Conservation (phyloP, 73 alveolate genomes). For the Stentor roeselii region DNA sequence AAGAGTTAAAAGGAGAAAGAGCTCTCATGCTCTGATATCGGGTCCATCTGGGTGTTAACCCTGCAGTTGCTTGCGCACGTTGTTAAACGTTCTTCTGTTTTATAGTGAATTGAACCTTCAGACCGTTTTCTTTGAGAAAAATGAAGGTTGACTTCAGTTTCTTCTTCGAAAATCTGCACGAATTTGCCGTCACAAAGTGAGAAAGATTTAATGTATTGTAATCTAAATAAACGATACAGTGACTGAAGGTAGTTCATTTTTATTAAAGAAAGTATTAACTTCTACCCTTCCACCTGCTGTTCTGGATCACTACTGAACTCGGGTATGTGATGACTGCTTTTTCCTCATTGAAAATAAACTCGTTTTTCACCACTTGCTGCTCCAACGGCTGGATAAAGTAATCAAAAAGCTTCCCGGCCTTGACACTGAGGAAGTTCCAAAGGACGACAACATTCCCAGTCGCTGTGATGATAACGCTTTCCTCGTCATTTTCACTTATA, state of each 20-base stretch:
- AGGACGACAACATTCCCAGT: constrained; percentile 27
- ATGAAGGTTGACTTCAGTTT: too few relatives aligned
- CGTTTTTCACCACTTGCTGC: background rate
- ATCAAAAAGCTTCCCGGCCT: background rate
- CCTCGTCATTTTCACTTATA: background rate
- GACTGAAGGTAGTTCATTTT: too few relatives aligned
- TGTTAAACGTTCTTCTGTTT: background rate
- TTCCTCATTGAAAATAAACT: background rate
- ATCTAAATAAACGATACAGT: too few relatives aligned
- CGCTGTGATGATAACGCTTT: constrained; percentile 11
- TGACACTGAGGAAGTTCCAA: constrained; percentile 24
- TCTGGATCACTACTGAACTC: background rate
- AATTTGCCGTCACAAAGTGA: too few relatives aligned
- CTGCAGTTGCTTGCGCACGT: background rate
- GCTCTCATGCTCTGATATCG: background rate
- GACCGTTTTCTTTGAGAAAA: background rate
- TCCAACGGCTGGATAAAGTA: background rate
- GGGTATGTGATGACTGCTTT: background rate
- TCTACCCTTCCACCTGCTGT: background rate
- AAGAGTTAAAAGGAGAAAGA: too few relatives aligned
- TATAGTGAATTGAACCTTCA: background rate
- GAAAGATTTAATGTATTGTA: too few relatives aligned
- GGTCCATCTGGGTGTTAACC: background rate
- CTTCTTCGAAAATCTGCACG: too few relatives aligned
- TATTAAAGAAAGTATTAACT: too few relatives aligned